Evolutionary conservation across 352 stramenopile species (phyloP), one percentile per base, ranked within the genome.

Genomic region (Thalassiosira allenii): DNA sequence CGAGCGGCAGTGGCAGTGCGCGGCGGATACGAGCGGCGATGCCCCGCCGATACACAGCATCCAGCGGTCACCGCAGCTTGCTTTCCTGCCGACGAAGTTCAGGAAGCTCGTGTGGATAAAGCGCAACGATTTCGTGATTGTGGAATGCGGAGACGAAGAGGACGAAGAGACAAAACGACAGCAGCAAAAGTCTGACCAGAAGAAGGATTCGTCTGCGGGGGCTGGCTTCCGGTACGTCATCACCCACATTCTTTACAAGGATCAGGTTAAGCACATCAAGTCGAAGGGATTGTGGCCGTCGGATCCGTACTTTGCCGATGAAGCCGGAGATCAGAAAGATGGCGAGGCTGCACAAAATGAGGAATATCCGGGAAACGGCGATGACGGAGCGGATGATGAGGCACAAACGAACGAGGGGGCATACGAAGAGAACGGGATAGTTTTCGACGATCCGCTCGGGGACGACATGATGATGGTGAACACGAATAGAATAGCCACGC

Each of bases 21-120:
- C 20, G 6, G 11, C 11, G 20, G 11, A 14, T 8, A 8, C 44
- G 20, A 20, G 44, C 4, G 20, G 14, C 27, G 47, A 53, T 37
- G n/a, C 23, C 22, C 47, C 47, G 23, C 33, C 37, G 33, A 41
- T 54, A 33, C 25, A 51, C 2, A 70, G 9, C 32, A 12, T 63
- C 9, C 58, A 54, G 62, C 71, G 58, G 49, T 69, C 56, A 41
- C 37, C 79, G 22, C 80, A 87, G 44, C 84, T 99, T 62, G 98
- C 97, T 27, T 97, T 99, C 85, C 90, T 99, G 71, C 97, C 97
- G 17, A 98, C 97, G 41, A 98, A 98, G 79, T 99, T 98, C 87
- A 95, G 96, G 71, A 99, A 99, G 90, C 92, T 99, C 29, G 98
- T 99, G 54, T 99, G 97, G 97, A 95, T 99, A 54, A 99, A 99